phyloP scores from a whole-genome alignment of 805 yeast genomes.

The Sugiyamaella marilandica region DNA sequence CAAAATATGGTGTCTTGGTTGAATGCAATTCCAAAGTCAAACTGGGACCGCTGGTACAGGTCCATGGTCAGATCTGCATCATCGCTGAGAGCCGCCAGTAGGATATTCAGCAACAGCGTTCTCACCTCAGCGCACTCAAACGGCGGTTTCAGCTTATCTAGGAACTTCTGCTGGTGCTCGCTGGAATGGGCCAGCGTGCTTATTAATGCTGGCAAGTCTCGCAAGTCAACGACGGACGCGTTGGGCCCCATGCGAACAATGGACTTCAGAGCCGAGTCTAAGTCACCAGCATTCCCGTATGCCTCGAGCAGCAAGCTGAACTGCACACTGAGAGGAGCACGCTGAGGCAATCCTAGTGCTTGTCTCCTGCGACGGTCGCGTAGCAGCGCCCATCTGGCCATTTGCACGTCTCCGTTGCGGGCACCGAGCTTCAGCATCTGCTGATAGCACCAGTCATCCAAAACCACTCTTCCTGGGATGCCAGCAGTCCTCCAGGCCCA shows the following conservation, averaged over 20 bases:
- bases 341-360: neutral
- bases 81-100: conserved; percentile 13
- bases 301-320: conserved; percentile 15
- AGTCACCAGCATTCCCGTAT: conserved; percentile 14
- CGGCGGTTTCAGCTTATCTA: conserved; percentile 10
- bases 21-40: conserved; percentile 7
- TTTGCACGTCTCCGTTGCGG: conserved; percentile 23
- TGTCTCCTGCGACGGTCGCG: conserved; percentile 21
- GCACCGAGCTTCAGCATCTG: conserved; percentile 27
- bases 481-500: conserved; percentile 28
- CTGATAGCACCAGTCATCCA: conserved; percentile 29
- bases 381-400: conserved; percentile 31
- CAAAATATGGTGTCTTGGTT: conserved; percentile 16
- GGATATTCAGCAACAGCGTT: conserved; percentile 24
- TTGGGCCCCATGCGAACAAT: conserved; percentile 22
- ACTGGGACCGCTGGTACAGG: conserved; percentile 7
- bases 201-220: conserved; percentile 23
- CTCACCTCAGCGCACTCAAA: conserved; percentile 15
- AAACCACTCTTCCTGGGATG: conserved; percentile 29
- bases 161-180: neutral
- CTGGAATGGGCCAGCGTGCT: conserved; percentile 5
- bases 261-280: conserved; percentile 23
- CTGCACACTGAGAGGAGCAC: neutral
- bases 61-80: neutral
- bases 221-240: conserved; percentile 16